A percentile compares a stretch with the other conserved stretches of the same genome.
These are phyloP conservation scores for Paracamarosporium sp. DNA, from an alignment of 2,329 filamentous ascomycete species.

Conservation along the genomic window DNA sequence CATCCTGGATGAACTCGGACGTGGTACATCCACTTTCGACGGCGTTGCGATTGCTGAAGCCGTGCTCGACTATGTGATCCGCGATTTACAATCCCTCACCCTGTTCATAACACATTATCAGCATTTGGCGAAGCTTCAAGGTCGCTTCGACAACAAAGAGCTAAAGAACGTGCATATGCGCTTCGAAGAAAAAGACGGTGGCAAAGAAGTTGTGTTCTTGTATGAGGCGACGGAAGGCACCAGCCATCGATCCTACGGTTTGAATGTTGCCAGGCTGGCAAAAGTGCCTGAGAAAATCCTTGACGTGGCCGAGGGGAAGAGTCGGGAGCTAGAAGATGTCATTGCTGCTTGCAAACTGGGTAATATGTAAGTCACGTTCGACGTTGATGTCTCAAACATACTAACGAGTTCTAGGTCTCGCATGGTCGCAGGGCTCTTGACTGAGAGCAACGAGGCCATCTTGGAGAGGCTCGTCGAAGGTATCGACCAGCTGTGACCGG, in stretches of 20 bases:
- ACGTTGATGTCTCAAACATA: not conserved
- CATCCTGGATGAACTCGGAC: constrained; percentile 91
- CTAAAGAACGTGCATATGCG: constrained; percentile 93
- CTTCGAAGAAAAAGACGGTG: constrained; percentile 64
- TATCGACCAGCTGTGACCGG: constrained; percentile 51
- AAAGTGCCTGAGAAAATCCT: constrained; percentile 79
- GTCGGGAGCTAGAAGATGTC: constrained; percentile 77
- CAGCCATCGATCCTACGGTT: constrained; percentile 89
- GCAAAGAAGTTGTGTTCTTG: constrained; percentile 86
- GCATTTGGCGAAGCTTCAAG: constrained; percentile 75
- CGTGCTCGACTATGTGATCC: constrained; percentile 84
- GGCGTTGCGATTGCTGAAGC: constrained; percentile 94
- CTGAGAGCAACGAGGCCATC: constrained; percentile 29
- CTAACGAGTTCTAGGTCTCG: constrained; percentile 19
- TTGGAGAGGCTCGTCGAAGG: constrained; percentile 51
- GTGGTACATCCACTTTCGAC: constrained; percentile 93
- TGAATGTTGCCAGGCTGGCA: constrained; percentile 90
- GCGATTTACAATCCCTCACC: constrained; percentile 76
- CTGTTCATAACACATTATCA: constrained; percentile 99
- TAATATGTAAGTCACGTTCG: constrained; percentile 39
- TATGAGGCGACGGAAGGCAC: constrained; percentile 93
- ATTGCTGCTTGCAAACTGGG: constrained; percentile 41
- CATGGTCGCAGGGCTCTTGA: constrained; percentile 29
- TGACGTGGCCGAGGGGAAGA: constrained; percentile 80
- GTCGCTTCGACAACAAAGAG: constrained; percentile 68